phyloP scores from a whole-genome alignment of 192 early-diverging fungal genomes.

The Mortierella antarctica region DNA sequence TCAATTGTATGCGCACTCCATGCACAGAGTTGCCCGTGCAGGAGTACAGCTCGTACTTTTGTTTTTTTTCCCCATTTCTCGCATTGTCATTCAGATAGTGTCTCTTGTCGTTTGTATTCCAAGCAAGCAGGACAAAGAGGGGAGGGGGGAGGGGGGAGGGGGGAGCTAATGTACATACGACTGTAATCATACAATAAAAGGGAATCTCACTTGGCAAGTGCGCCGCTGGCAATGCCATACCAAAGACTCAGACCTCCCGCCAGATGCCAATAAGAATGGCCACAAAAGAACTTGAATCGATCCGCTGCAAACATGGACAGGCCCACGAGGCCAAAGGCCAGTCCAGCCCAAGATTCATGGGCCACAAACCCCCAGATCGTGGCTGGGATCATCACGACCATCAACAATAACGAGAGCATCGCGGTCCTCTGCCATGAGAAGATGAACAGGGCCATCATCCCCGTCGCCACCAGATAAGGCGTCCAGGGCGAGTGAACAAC shows the following conservation, averaged over 20 bases:
- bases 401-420: slow-evolving; percentile 51
- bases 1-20: too few species aligned
- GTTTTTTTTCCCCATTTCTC: not conserved
- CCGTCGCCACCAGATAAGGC: slow-evolving; percentile 26
- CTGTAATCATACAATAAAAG: not conserved
- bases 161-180: not conserved
- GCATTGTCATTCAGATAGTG: not conserved
- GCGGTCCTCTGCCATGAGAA: slow-evolving; percentile 49
- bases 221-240: slow-evolving; percentile 37
- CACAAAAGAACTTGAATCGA: slow-evolving; percentile 48
- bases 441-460: slow-evolving; percentile 35
- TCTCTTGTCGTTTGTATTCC: not conserved
- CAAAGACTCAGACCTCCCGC: slow-evolving; percentile 42
- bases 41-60: not conserved
- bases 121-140: not conserved
- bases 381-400: slow-evolving; percentile 49
- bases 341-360: slow-evolving; percentile 33
- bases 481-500: slow-evolving; percentile 33
- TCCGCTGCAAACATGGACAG: slow-evolving; percentile 45
- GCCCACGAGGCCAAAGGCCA: slow-evolving; percentile 35
- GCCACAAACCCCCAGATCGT: slow-evolving; percentile 45
- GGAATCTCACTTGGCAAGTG: slow-evolving; percentile 17
- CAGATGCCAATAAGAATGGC: slow-evolving; percentile 46
- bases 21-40: too few species aligned
- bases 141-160: not conserved